Evolutionary conservation across 495 filamentous ascomycete genomes (phyloP), one percentile per base, ranked within the genome.

Genomic region (Saxophila tyrrhenica): DNA sequence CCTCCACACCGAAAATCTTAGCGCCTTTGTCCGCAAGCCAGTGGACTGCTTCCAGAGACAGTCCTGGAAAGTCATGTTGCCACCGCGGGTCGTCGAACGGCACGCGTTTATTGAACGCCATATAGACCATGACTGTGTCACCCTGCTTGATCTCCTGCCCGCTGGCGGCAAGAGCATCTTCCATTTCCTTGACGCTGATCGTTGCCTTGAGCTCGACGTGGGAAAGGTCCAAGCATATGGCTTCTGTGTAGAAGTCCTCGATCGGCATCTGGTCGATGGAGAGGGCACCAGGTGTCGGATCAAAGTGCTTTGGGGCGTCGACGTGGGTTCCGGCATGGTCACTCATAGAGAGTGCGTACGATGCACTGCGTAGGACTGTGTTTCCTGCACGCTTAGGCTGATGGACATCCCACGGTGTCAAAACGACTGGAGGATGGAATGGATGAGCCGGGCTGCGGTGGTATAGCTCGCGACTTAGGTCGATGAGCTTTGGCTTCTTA

Each of bases 301-400:
- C 60, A 47, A 62, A 62, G 49, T 62, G 60, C 39, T 62, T 62
- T 13, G 56, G 60, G 2, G 57, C 60, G 29, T 62, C 56, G 16
- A 62, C 52, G 41, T 62, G 60, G 1, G 60, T 62, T 20, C 60
- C 60, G 3, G 60, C 56, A 41, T 62, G 60, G 42, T 62, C 60
- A 47, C 47, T 52, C 50, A 62, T 55, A 29, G 52, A 49, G 7
- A 62, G 41, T 20, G 47, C 51, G 45, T 59, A 59, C 2, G 56
- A 60, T 0, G 60, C 56, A 15, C 48, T 55, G 9, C 60, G 39
- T 0, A 60, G 38, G 53, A 52, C 48, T 2, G 56, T 60, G 45
- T 59, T 59, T 25, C 60, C 60, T 42, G 60, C 61, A 13, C 46
- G 39, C 39, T 58, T 62, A 9, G 50, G 55, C 43, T 62, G 59